A percentile compares a stretch with the other conserved stretches of the same genome.
phyloP scores from a whole-genome alignment of 805 yeast genomes.

The Torulaspora indica region DNA sequence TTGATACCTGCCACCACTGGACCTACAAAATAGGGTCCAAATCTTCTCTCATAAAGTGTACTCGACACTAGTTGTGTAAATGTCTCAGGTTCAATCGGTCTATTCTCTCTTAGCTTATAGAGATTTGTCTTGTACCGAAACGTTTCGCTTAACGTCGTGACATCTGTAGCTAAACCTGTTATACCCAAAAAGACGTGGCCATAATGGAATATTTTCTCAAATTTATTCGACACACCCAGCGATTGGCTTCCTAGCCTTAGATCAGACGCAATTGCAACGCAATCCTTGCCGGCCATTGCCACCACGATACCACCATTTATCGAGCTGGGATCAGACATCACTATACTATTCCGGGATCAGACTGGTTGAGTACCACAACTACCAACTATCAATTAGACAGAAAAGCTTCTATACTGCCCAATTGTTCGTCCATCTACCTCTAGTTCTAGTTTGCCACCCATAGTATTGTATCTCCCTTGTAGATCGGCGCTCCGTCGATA shows the following conservation, averaged over 20 bases:
- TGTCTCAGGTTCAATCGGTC: conserved; percentile 86
- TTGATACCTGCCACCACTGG: conserved; percentile 95
- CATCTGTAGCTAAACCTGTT: conserved; percentile 95
- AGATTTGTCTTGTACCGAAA: conserved; percentile 82
- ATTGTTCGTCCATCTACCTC: neutral
- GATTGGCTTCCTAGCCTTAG: conserved; percentile 91
- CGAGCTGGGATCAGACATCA: conserved; percentile 74
- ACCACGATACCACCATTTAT: conserved; percentile 93
- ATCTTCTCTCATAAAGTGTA: conserved; percentile 82
- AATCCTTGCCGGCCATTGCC: conserved; percentile 97
- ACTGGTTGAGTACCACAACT: neutral
- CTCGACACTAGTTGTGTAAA: conserved; percentile 90
- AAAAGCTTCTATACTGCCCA: neutral
- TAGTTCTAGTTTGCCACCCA: conserved; percentile 8
- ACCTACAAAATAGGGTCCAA: conserved; percentile 95
- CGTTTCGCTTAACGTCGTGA: conserved; percentile 72
- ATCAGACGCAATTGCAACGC: conserved; percentile 97
- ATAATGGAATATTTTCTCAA: conserved; percentile 84
- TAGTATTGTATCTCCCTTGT: conserved; percentile 1
- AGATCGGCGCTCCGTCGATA: neutral
- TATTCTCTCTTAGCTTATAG: conserved; percentile 86
- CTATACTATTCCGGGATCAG: neutral
- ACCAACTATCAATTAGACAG: neutral
- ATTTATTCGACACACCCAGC: conserved; percentile 84
- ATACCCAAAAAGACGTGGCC: conserved; percentile 86